Evolutionary conservation across 2,329 filamentous ascomycete species (phyloP), one percentile per base, ranked within the genome.

Genomic region (Torrubiellomyces zombiae): DNA sequence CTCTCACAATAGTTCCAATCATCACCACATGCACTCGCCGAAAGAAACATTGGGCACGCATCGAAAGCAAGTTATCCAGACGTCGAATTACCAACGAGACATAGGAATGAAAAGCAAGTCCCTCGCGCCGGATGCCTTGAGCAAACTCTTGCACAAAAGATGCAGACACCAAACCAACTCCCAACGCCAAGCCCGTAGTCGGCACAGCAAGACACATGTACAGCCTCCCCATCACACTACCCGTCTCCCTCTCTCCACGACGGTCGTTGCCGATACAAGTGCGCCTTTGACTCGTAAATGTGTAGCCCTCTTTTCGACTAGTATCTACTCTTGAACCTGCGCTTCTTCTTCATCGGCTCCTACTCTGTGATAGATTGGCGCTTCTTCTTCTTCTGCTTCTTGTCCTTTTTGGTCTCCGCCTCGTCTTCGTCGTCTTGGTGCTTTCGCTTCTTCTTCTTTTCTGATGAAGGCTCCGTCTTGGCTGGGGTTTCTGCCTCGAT

Each of bases 401-500:
- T 68, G 47, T 68, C 60, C 50, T 64, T 63, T 60, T 75, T 75
- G 45, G 63, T 58, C 53, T 40, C 32, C 10, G 29, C 33, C 24
- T 70, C 69, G 51, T 68, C 70, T 49, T 76, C 77, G 35, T 72
- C 71, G 32, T 69, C 76, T 24, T 70, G 69, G 32, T 63, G 61
- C 57, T 79, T 78, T 47, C 74, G 67, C 66, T 81, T 80, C 67
- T 81, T 81, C 50, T 63, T 66, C 40, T 53, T 44, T 24, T 39
- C 33, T 4, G 35, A 27, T 9, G 20, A 21, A 21, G 34, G 39
- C 25, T 49, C 48, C 6, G 41, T 29, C 38, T 63, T 63, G 27
- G 44, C 47, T 3, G 64, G 58, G 27, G 53, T 51, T 28, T 51
- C 47, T n/a, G n/a, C n/a, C n/a, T n/a, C n/a, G n/a, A n/a, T n/a